Percentiles rank a stretch among this genome's conserved stretches.
Conservation (phyloP, 371 early-diverging fungal species). For the Mucor irregularis region DNA sequence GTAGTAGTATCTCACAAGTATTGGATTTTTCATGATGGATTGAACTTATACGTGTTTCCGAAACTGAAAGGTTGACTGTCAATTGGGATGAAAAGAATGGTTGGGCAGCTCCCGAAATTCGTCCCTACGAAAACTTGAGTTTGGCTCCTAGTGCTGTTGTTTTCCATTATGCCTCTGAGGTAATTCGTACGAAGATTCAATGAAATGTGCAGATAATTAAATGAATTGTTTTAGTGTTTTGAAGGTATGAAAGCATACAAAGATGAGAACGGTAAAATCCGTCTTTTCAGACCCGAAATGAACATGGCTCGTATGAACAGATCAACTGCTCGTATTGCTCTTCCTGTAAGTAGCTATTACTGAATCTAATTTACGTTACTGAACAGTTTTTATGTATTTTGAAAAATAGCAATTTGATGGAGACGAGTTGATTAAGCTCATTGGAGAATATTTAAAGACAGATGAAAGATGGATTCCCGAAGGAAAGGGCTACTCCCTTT, state of each 20-base stretch:
- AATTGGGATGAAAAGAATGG: slow-evolving; percentile 82
- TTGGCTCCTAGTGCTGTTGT: slow-evolving; percentile 88
- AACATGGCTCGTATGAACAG: slow-evolving; percentile 84
- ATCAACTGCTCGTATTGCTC: slow-evolving; percentile 76
- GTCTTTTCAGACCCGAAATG: slow-evolving; percentile 89
- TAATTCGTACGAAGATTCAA: slow-evolving; percentile 5
- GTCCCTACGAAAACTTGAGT: slow-evolving; percentile 77
- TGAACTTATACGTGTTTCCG: neutral
- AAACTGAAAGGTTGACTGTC: slow-evolving; percentile 51
- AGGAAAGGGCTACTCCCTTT: slow-evolving; percentile 92
- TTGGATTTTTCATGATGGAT: no score
- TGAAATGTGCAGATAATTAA: neutral
- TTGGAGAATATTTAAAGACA: slow-evolving; percentile 80
- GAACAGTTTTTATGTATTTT: neutral
- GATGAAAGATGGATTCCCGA: slow-evolving; percentile 90
- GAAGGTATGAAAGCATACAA: slow-evolving; percentile 94
- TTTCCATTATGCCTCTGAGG: slow-evolving; percentile 91
- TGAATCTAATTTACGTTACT: no score
- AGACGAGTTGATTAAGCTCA: slow-evolving; percentile 79
- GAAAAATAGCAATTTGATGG: slow-evolving; percentile 69
- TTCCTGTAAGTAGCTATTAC: slow-evolving; percentile 63
- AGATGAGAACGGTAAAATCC: slow-evolving; percentile 77
- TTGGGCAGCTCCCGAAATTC: slow-evolving; percentile 76
- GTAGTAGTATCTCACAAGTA: neutral
- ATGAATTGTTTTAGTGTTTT: slow-evolving; percentile 85